phyloP scores from a whole-genome alignment of 305 asterid genomes.

The Andrographis paniculata region DNA sequence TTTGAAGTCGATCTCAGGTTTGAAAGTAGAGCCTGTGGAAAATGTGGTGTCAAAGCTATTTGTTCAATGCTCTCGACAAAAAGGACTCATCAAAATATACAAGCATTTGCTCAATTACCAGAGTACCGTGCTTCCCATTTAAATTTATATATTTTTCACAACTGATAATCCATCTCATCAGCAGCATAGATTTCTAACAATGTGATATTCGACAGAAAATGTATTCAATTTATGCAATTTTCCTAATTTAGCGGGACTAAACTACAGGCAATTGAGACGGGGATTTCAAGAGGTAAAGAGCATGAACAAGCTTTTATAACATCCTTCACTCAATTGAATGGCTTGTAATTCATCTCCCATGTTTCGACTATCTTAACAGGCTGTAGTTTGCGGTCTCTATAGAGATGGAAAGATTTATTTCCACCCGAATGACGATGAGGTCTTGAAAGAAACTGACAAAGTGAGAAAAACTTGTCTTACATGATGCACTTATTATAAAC shows the following conservation, averaged over 20 bases:
- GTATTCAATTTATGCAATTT: conserved; percentile 89
- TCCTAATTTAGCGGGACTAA: conserved; percentile 68
- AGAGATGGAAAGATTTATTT: conserved; percentile 62
- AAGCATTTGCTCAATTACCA: conserved; percentile 88
- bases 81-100: conserved; percentile 92
- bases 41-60: conserved; percentile 87
- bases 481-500: no score
- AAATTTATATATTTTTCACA: no score
- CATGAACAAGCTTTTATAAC: not conserved
- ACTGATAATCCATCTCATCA: no score
- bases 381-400: conserved; percentile 84
- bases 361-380: conserved; percentile 29
- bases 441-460: conserved; percentile 56
- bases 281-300: conserved; percentile 80
- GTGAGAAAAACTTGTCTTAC: no score
- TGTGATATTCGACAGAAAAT: conserved; percentile 57
- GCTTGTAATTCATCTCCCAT: not conserved
- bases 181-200: conserved; percentile 19
- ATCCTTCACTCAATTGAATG: not conserved
- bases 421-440: conserved; percentile 87
- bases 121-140: conserved; percentile 35
- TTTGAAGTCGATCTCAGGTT: conserved; percentile 77
- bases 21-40: conserved; percentile 86
- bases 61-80: conserved; percentile 97
- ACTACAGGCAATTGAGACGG: conserved; percentile 62